Evolutionary conservation across 2,329 filamentous ascomycete species (phyloP), one percentile per base, ranked within the genome.

Genomic region (Botrytis galanthina): DNA sequence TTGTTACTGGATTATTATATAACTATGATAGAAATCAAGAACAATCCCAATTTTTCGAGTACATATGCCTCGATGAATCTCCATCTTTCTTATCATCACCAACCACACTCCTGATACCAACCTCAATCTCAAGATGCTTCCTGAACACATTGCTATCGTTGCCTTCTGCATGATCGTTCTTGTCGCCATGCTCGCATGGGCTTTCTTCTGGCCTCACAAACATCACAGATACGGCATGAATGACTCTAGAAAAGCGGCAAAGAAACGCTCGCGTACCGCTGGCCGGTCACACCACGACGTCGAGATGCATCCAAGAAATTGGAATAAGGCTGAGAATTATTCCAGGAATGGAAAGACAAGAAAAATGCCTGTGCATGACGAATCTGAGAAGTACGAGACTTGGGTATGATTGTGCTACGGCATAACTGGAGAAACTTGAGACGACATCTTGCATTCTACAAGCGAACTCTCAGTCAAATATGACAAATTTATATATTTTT

Each of bases 131-230:
- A 57, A 71, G 37, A 71, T 71, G 70, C 46, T 46, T 29, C 5
- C 39, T 12, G 35, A 42, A 57, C 35, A 44, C 7, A 64, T 51
- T 35, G 46, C 44, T n/a, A 63, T 71, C 26, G 18, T 71, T 26
- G 46, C n/a, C 32, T 64, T 71, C 60, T 71, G 70, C 59, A n/a
- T 71, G 42, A 10, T 63, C 8, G 35, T 71, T 42, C 70, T 71
- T 16, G 4, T 22, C 4, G 35, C 35, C 35, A 44, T 71, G 70
- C n/a, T 71, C 18, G 35, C 35, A 29, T 71, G 70, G 70, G 60
- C 59, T 51, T 71, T 71, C 70, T 64, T 3, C 22, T 71, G 59
- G 57, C 70, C 57, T n/a, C 70, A 71, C 26, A 63, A 63, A 32
- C 35, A 35, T 4, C 59, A 42, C 35, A 71, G 68, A 35, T 16